A percentile compares a stretch with the other conserved stretches of the same genome.
These are phyloP conservation scores for Begonia peltatifolia DNA, from an alignment of 306 rosid genomes.

Conservation along the genomic window DNA sequence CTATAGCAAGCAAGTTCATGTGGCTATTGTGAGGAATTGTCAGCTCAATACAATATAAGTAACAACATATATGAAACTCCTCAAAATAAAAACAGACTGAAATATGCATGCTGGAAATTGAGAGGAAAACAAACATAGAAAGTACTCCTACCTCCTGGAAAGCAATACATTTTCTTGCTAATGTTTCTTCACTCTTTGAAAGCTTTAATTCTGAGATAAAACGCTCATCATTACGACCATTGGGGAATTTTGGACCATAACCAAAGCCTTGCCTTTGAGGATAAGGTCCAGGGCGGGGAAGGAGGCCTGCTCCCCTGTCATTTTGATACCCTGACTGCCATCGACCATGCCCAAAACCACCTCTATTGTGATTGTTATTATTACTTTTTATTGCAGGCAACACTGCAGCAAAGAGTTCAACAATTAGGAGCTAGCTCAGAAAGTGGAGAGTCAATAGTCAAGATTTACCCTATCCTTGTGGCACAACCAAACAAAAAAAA, in stretches of 20 bases:
- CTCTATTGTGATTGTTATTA: conserved; percentile 25
- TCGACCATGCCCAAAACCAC: conserved; percentile 35
- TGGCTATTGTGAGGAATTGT: conserved; percentile 41
- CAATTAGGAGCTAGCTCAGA: no score
- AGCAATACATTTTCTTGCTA: conserved; percentile 32
- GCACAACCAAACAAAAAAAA: no score
- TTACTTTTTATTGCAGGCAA: conserved; percentile 26
- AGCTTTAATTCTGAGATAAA: conserved; percentile 78
- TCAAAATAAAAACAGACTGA: not conserved
- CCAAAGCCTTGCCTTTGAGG: conserved; percentile 69
- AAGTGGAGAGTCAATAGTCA: no score
- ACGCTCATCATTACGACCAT: conserved; percentile 66
- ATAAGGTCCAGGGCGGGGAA: conserved; percentile 88
- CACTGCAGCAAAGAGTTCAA: conserved; percentile 11
- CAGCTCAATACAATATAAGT: conserved; percentile 8
- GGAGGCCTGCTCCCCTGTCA: conserved; percentile 89
- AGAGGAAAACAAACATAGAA: not conserved
- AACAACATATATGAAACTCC: not conserved
- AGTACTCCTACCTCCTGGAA: conserved; percentile 31
- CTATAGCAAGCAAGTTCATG: conserved; percentile 79
- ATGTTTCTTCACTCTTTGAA: conserved; percentile 62
- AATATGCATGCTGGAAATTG: no score
- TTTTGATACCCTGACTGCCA: conserved; percentile 32
- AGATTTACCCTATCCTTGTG: no score
- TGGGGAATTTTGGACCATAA: conserved; percentile 47